Conservation (phyloP, 495 filamentous ascomycete genomes). For the Trichoderma orchidacearum region DNA sequence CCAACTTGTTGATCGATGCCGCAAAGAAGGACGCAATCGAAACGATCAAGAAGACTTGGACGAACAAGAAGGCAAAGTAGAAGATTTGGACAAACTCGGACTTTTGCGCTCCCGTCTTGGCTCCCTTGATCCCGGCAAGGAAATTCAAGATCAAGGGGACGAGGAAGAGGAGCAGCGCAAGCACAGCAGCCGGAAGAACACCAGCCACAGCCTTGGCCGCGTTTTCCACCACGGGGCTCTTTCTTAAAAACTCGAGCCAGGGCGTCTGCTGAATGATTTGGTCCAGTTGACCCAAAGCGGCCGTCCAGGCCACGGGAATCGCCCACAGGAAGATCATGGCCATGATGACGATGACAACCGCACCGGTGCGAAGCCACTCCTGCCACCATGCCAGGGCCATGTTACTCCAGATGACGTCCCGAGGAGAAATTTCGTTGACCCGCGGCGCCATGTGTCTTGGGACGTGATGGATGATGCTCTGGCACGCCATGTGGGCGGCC, state of each 20-base stretch:
- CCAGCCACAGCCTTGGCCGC: conserved; percentile 67
- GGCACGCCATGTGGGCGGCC: conserved; percentile 95
- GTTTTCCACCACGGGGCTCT: conserved; percentile 38
- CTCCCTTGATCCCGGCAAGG: conserved; percentile 61
- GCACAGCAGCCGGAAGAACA: conserved; percentile 66
- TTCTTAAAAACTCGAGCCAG: conserved; percentile 60
- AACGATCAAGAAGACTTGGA: conserved; percentile 89
- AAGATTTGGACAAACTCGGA: conserved; percentile 79
- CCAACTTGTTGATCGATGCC: conserved; percentile 46
- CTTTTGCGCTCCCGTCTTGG: conserved; percentile 67
- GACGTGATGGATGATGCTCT: conserved; percentile 79
- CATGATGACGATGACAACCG: conserved; percentile 50
- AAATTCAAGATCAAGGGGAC: conserved; percentile 62
- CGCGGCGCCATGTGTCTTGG: conserved; percentile 93
- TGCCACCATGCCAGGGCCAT: conserved; percentile 97
- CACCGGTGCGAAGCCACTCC: conserved; percentile 58
- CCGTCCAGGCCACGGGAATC: conserved; percentile 80
- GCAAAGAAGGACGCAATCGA: conserved; percentile 75
- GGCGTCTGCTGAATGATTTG: conserved; percentile 47
- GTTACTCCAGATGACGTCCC: conserved; percentile 95
- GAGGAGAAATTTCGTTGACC: conserved; percentile 80
- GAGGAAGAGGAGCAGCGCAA: conserved; percentile 67
- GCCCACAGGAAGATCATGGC: conserved; percentile 85
- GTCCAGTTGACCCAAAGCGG: conserved; percentile 61
- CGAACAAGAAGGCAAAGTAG: conserved; percentile 90